Percentiles rank a stretch among this genome's conserved stretches.
Evolutionary conservation across 1,284 basidiomycete species (phyloP).

Genomic region (Ganoderma sinense): DNA sequence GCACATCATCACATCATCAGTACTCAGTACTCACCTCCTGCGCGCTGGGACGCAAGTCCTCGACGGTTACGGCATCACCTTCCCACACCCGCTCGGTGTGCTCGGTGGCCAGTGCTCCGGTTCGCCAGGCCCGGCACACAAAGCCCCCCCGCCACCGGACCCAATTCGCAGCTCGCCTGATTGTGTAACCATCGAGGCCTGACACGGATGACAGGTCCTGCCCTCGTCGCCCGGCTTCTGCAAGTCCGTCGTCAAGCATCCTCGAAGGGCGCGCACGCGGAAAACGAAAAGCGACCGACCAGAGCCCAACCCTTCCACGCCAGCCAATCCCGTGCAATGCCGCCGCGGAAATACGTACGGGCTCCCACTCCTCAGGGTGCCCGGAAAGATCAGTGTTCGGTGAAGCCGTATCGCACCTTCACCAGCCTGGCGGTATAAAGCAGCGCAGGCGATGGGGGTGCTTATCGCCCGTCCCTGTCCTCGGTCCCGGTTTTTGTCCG

Average conservation of each 20-base stretch:
- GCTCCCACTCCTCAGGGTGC: not conserved
- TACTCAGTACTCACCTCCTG: not conserved
- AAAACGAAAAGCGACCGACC: too few species aligned
- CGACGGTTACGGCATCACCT: not conserved
- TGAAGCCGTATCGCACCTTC: not conserved
- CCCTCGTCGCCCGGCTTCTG: not conserved
- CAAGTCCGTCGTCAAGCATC: not conserved
- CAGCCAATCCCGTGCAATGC: not conserved
- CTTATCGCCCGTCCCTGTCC: not conserved
- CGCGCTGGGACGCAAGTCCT: not conserved
- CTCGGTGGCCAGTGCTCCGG: conserved; percentile 1
- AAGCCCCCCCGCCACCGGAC: not conserved
- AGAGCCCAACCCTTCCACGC: not conserved
- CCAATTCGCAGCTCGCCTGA: not conserved
- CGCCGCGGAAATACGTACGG: not conserved
- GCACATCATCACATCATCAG: not conserved
- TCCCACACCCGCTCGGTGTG: conserved; percentile 1
- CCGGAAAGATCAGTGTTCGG: not conserved
- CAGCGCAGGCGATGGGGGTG: not conserved
- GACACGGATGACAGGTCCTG: not conserved
- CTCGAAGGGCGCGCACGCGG: too few species aligned
- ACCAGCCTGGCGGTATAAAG: not conserved
- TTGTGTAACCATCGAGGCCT: conserved; percentile 1
- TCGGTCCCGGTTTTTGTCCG: not conserved
- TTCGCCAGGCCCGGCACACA: not conserved